phyloP scores from a whole-genome alignment of 345 rosid genomes.

The Salix dunnii region DNA sequence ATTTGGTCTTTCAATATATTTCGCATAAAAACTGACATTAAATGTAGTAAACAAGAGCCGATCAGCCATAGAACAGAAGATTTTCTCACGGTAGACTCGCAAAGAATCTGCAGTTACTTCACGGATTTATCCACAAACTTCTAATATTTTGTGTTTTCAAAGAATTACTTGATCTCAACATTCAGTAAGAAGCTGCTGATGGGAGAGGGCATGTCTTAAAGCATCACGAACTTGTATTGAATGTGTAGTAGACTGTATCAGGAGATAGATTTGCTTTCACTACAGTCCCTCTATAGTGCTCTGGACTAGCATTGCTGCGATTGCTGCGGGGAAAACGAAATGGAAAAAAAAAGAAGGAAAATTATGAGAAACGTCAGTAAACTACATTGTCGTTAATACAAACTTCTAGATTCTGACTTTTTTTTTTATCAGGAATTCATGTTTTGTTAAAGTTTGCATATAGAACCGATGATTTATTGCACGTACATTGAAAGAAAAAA shows the following conservation, averaged over 20 bases:
- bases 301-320: constrained; percentile 85
- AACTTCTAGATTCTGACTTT: too few species aligned
- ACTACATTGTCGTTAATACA: background rate
- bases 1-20: background rate
- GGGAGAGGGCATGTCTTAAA: constrained; percentile 24
- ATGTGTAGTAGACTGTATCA: constrained; percentile 48
- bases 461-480: background rate
- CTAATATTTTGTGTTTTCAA: background rate
- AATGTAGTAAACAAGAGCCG: background rate
- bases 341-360: background rate
- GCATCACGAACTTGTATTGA: constrained; percentile 47
- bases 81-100: background rate
- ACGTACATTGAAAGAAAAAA: background rate
- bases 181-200: background rate
- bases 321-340: constrained; percentile 64
- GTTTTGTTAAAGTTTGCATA: background rate
- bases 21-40: background rate
- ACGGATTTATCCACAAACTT: background rate
- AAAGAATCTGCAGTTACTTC: background rate
- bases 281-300: constrained; percentile 54
- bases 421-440: background rate
- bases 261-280: constrained; percentile 38
- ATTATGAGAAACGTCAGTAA: background rate
- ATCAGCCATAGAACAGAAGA: background rate
- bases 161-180: background rate